Base-by-base conservation (phyloP, 169 alveolate species). In the Cryptosporidium sp. region DNA sequence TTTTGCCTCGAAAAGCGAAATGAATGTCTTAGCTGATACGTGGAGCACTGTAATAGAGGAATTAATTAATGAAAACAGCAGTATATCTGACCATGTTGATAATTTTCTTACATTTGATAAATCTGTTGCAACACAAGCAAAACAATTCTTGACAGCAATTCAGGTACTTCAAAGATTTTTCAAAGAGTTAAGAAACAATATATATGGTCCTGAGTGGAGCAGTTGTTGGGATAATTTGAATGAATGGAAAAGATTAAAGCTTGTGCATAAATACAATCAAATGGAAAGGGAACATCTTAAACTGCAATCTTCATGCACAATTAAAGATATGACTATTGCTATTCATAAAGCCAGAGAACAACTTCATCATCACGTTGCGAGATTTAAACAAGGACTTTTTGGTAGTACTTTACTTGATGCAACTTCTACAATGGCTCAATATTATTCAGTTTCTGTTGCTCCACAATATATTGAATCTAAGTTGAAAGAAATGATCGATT, bases 321-420 rank as follows among this genome's bases (percentile, higher is more conserved):
- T 80, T 48, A 80, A 80, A 44, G 89, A 80, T 80, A 80, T 80
- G 89, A 80, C 89, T 44, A 65, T 80, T 80, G 89, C 89, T 61
- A 65, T 80, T 16, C 89, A 80, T 65, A 80, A 80, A 18, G 89
- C 89, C 18, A 80, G 89, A 44, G 89, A 80, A 80, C 89, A 80
- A 42, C 72, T 80, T 80, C 89, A 80, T n/a, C 68, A 80, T 44
- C 75, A 80, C 45, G 67, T 65, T 58, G 14, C 56, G 7, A 61
- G 75, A 42, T 80, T 61, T 62, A 80, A 80, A 14, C 80, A 80
- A 26, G 89, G 73, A 16, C 75, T 80, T 14, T 67, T 80, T 60
- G 89, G 89, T 9, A 42, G 75, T 58, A 80, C 75, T 56, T 31
- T 62, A 16, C 45, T 80, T 14, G 89, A 80, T 62, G 89, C 89